Evolutionary conservation across 345 rosid genomes (phyloP).

Genomic region (Cardamine resedifolia): DNA sequence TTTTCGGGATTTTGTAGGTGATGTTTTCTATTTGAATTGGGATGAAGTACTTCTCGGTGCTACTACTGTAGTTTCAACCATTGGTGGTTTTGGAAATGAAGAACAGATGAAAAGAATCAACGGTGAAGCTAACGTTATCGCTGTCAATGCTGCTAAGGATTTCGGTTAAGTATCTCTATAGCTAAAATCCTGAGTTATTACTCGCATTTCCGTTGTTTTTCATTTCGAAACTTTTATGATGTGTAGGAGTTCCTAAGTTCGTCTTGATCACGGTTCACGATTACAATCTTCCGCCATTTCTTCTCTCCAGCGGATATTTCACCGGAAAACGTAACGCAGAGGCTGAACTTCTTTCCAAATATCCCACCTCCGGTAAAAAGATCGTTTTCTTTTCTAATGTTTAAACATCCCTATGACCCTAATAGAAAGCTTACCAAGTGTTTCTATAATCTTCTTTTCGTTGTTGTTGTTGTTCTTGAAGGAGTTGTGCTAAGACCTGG

Average conservation of each 20-base stretch:
- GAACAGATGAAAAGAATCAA: constrained; percentile 91
- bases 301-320: constrained; percentile 77
- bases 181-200: background rate
- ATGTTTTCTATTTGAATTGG: constrained; percentile 90
- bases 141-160: constrained; percentile 83
- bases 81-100: constrained; percentile 90
- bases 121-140: constrained; percentile 79
- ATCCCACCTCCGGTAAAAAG: constrained; percentile 72
- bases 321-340: constrained; percentile 88
- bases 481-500: constrained; percentile 90
- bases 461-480: constrained; percentile 36
- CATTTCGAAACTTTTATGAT: background rate
- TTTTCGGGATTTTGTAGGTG: constrained; percentile 47
- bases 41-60: constrained; percentile 94
- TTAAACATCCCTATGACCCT: background rate
- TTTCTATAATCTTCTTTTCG: background rate
- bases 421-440: background rate
- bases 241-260: constrained; percentile 77
- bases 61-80: constrained; percentile 84
- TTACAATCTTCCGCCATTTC: constrained; percentile 85
- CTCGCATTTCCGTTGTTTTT: background rate
- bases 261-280: constrained; percentile 85
- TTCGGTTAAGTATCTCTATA: constrained; percentile 46
- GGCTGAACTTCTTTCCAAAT: constrained; percentile 83
- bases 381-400: background rate